Evolutionary conservation across 2,329 filamentous ascomycete species (phyloP), one percentile per base, ranked within the genome.

Genomic region (Monilinia fructicola): DNA sequence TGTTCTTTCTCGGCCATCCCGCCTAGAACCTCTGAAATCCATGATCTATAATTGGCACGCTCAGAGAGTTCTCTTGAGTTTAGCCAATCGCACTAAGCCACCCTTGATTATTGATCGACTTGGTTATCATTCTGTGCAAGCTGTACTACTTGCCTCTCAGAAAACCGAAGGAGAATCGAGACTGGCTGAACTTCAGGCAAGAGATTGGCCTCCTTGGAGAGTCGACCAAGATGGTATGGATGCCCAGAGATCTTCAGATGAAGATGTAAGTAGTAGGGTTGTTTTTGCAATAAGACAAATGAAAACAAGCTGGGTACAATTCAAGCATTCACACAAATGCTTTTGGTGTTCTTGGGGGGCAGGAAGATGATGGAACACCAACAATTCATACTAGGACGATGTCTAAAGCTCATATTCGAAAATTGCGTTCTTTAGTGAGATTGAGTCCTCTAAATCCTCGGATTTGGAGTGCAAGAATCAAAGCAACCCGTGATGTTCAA

Each of bases 131-230:
- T 81, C 85, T 4, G 83, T 89, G 54, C 80, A 83, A 48, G 71
- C 78, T 50, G 84, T 87, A 3, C 74, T 89, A 65, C 75, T 84
- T 9, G 84, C 81, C 3, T 78, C 84, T 65, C 79, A 80, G 54
- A 88, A 87, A 72, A 83, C 82, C 11, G 73, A 77, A 9, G 77
- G 76, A 6, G 87, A 89, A 74, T 77, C 75, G 18, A 80, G 79
- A 44, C 81, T 81, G 42, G 80, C 83, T 1, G 70, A 76, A 26
- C 81, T 84, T 38, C 80, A 85, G 65, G 77, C 79, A 2, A 79
- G 81, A 60, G 81, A 80, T 2, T 89, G 86, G 87, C 87, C 87
- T 12, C 87, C 87, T 0, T 88, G 87, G 75, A 77, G 85, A 65
- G 78, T 80, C 48, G 79, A 83, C 14, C 81, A 83, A 67, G 84